A percentile compares a stretch with the other conserved stretches of the same genome.
phyloP scores from a whole-genome alignment of 1,139 yeast genomes.

The Lodderomyces metapsilosis region DNA sequence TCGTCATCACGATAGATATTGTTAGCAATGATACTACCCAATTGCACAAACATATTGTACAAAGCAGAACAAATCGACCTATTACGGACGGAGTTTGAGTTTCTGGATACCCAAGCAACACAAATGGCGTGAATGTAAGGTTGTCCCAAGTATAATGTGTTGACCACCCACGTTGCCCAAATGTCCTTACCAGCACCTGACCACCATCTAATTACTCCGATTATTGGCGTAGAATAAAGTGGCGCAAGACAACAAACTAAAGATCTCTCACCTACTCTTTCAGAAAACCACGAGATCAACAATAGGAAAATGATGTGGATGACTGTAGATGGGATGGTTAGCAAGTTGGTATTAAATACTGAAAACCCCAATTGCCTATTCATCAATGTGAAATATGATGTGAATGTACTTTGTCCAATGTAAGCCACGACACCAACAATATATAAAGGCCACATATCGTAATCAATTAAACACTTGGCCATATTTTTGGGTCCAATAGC shows the following conservation, averaged over 20 bases:
- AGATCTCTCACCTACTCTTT: slow-evolving; percentile 34
- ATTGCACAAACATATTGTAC: slow-evolving; percentile 61
- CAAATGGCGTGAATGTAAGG: slow-evolving; percentile 54
- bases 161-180: slow-evolving; percentile 55
- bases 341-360: slow-evolving; percentile 53
- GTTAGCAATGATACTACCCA: slow-evolving; percentile 49
- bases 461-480: slow-evolving; percentile 45
- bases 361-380: slow-evolving; percentile 54
- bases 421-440: slow-evolving; percentile 48
- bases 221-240: slow-evolving; percentile 34
- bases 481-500: slow-evolving; percentile 44
- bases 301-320: slow-evolving; percentile 33
- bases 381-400: slow-evolving; percentile 18
- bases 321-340: slow-evolving; percentile 43
- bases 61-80: slow-evolving; percentile 48
- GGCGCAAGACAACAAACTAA: slow-evolving; percentile 35
- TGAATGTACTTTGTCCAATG: slow-evolving; percentile 42
- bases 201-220: slow-evolving; percentile 52
- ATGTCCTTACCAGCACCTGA: slow-evolving; percentile 41
- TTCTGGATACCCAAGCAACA: slow-evolving; percentile 61
- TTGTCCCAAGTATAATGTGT: slow-evolving; percentile 47
- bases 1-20: slow-evolving; percentile 58
- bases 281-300: slow-evolving; percentile 38
- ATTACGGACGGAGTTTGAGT: slow-evolving; percentile 57
- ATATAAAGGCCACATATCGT: slow-evolving; percentile 61